These are phyloP conservation scores for Vishniacozyma victoriae DNA, from an alignment of 768 basidiomycete species.

Conservation along the genomic window DNA sequence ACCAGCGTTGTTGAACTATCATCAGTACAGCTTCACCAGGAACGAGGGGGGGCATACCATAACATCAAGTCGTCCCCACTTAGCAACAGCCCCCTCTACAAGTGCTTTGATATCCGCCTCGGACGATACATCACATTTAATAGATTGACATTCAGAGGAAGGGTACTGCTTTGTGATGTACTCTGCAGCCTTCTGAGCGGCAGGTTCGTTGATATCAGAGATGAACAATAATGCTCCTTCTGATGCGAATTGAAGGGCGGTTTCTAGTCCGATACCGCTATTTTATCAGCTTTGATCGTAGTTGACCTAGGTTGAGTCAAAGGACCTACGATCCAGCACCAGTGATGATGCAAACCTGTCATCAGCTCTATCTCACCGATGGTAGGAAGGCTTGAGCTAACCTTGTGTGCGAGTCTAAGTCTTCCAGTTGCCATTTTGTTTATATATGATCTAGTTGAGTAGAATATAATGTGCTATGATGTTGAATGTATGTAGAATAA, in stretches of 20 bases:
- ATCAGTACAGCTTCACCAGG: slow-evolving; percentile 1
- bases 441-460: too few relatives aligned
- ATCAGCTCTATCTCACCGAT: background rate
- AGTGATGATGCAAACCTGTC: slow-evolving; percentile 58
- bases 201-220: slow-evolving; percentile 75
- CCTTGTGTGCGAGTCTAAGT: slow-evolving; percentile 17
- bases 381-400: background rate
- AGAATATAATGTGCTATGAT: too few relatives aligned
- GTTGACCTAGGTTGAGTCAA: background rate
- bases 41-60: too few relatives aligned
- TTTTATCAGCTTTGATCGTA: background rate
- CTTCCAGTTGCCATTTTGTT: too few relatives aligned
- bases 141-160: slow-evolving; percentile 52
- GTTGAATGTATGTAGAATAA: too few relatives aligned
- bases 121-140: slow-evolving; percentile 80
- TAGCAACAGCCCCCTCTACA: slow-evolving; percentile 69
- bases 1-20: slow-evolving; percentile 95
- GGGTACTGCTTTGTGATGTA: slow-evolving; percentile 64
- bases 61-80: slow-evolving; percentile 89
- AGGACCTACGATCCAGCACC: slow-evolving; percentile 76
- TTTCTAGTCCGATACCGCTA: slow-evolving; percentile 94
- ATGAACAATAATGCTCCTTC: slow-evolving; percentile 90
- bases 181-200: slow-evolving; percentile 62
- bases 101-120: slow-evolving; percentile 77
- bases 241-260: slow-evolving; percentile 85